Evolutionary conservation across 805 yeast genomes (phyloP).

Genomic region (Saccharomycopsis schoenii): DNA sequence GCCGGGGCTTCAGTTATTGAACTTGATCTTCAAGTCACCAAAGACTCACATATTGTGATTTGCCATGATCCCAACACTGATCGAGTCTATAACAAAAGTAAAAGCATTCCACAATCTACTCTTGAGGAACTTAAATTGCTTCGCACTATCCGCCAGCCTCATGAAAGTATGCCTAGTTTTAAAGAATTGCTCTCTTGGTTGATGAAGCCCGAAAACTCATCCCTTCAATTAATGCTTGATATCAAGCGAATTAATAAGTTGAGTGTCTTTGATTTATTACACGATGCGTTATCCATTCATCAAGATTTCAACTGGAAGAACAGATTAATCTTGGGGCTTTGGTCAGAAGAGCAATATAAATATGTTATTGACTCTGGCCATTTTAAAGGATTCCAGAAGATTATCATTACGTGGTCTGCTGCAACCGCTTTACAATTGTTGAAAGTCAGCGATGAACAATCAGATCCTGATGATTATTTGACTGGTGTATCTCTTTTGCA

Average conservation of each 20-base stretch:
- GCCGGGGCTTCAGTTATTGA: constrained; percentile 29
- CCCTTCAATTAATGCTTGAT: constrained; percentile 58
- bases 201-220: constrained; percentile 47
- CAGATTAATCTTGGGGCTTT: constrained; percentile 29
- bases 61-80: constrained; percentile 28
- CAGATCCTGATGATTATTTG: constrained; percentile 17
- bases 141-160: constrained; percentile 25
- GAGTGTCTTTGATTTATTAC: constrained; percentile 30
- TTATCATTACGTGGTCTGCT: constrained; percentile 26
- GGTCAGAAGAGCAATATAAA: constrained; percentile 26
- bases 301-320: constrained; percentile 24
- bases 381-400: constrained; percentile 22
- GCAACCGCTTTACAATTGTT: constrained; percentile 21
- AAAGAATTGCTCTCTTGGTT: constrained; percentile 27
- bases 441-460: constrained; percentile 17
- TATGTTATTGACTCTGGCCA: constrained; percentile 19
- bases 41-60: constrained; percentile 27
- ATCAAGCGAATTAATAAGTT: constrained; percentile 37
- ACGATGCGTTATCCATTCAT: constrained; percentile 8
- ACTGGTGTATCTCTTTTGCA: constrained; percentile 21
- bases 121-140: constrained; percentile 24
- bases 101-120: constrained; percentile 22
- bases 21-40: constrained; percentile 30
- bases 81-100: constrained; percentile 26
- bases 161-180: constrained; percentile 26